phyloP scores from a whole-genome alignment of 495 filamentous ascomycete genomes.

The Melanomma pulvis-pyrius region DNA sequence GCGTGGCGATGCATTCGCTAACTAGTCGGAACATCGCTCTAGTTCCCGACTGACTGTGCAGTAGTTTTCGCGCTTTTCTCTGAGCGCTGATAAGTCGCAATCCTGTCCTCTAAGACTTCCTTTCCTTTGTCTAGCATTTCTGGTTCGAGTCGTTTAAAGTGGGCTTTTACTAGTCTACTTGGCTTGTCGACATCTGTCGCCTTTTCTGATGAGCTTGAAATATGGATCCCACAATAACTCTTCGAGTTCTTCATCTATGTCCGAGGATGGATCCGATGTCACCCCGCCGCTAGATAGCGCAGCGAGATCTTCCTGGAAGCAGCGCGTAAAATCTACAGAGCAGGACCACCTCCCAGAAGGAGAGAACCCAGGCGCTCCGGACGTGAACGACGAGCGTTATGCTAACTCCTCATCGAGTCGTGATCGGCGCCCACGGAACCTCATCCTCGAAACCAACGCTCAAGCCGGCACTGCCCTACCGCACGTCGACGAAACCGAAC shows the following conservation, averaged over 20 bases:
- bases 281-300: neutral
- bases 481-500: constrained; percentile 28
- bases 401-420: neutral
- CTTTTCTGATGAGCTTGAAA: constrained; percentile 15
- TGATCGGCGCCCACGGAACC: neutral
- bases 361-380: neutral
- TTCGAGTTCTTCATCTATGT: constrained; percentile 6
- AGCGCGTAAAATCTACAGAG: constrained; percentile 1
- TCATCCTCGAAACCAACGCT: constrained; percentile 16
- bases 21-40: neutral
- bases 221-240: neutral
- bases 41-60: neutral
- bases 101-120: neutral
- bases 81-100: constrained; percentile 5
- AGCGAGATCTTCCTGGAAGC: neutral
- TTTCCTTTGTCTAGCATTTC: neutral
- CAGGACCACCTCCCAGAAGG: neutral
- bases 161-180: neutral
- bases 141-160: neutral
- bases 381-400: constrained; percentile 1
- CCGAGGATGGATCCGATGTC: constrained; percentile 4
- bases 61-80: neutral
- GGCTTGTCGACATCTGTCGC: neutral
- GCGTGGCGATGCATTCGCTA: constrained; percentile 6
- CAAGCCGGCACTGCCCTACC: constrained; percentile 25